phyloP scores from a whole-genome alignment of 2,329 filamentous ascomycete species.

The Plectosphaerella sp. region DNA sequence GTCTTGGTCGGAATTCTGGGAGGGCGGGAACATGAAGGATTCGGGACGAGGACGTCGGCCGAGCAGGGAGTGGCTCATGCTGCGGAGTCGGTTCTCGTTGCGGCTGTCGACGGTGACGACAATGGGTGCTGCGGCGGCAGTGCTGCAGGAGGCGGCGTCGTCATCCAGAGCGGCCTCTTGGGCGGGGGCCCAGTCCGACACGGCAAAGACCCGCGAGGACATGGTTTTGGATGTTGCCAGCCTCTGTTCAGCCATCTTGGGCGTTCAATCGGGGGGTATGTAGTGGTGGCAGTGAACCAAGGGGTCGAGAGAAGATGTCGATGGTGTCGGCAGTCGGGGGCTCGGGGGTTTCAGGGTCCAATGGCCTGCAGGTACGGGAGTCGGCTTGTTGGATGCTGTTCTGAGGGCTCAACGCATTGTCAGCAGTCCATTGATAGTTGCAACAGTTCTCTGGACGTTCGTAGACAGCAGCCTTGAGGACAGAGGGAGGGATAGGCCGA shows the following conservation, averaged over 20 bases:
- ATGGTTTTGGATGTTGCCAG: constrained; percentile 11
- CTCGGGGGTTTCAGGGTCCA: neutral
- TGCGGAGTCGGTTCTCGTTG: constrained; percentile 37
- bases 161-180: constrained; percentile 39
- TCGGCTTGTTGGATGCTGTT: neutral
- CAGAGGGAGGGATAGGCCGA: neutral
- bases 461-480: neutral
- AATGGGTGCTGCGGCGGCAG: no score
- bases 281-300: no score
- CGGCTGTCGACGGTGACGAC: constrained; percentile 13
- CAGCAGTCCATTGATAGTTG: neutral
- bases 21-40: neutral
- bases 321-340: neutral
- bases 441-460: neutral
- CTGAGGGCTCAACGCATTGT: neutral
- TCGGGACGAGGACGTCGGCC: constrained; percentile 16
- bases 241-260: neutral
- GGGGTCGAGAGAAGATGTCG: neutral
- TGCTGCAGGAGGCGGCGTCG: constrained; percentile 13
- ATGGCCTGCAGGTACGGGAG: neutral
- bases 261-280: no score
- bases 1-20: neutral
- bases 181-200: constrained; percentile 35
- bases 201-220: constrained; percentile 32
- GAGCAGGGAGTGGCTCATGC: constrained; percentile 44